Evolutionary conservation across 352 stramenopile species (phyloP).

Genomic region (Phytophthora pisi): DNA sequence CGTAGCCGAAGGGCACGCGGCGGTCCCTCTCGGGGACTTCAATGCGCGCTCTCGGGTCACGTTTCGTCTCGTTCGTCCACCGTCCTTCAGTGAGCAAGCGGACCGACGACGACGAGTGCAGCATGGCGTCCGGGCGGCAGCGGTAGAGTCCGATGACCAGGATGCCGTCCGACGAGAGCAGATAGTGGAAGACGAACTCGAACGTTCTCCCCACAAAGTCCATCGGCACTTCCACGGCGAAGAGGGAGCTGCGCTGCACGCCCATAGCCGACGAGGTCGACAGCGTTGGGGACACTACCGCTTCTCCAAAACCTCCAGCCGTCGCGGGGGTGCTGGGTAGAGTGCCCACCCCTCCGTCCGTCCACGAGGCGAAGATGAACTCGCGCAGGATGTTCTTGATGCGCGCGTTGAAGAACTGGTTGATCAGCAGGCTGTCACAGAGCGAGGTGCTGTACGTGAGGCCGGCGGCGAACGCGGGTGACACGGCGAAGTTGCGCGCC

Average conservation of each 20-base stretch:
- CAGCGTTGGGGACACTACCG: constrained; percentile 17
- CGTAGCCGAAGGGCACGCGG: constrained; percentile 78
- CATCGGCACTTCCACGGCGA: constrained; percentile 72
- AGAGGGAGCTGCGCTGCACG: constrained; percentile 76
- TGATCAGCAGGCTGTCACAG: constrained; percentile 86
- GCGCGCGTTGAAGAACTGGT: constrained; percentile 86
- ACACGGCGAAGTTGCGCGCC: constrained; percentile 71
- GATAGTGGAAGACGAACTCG: constrained; percentile 81
- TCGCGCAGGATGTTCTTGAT: constrained; percentile 88
- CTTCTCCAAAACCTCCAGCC: constrained; percentile 18
- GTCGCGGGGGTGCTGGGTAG: constrained; percentile 24
- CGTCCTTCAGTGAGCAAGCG: constrained; percentile 16
- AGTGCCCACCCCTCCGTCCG: constrained; percentile 45
- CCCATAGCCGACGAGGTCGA: constrained; percentile 39
- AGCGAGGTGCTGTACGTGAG: constrained; percentile 86
- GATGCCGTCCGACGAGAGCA: constrained; percentile 78
- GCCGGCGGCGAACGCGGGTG: constrained; percentile 73
- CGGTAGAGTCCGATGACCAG: constrained; percentile 77
- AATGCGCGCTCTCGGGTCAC: constrained; percentile 42
- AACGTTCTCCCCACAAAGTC: constrained; percentile 85
- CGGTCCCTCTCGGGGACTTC: constrained; percentile 62
- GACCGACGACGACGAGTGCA: constrained; percentile 29
- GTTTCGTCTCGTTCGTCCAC: constrained; percentile 17
- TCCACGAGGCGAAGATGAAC: constrained; percentile 86
- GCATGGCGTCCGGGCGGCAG: constrained; percentile 58